Percentiles rank a stretch among this genome's conserved stretches.
Evolutionary conservation across 805 yeast species (phyloP).

Genomic region (Candida oleophila): DNA sequence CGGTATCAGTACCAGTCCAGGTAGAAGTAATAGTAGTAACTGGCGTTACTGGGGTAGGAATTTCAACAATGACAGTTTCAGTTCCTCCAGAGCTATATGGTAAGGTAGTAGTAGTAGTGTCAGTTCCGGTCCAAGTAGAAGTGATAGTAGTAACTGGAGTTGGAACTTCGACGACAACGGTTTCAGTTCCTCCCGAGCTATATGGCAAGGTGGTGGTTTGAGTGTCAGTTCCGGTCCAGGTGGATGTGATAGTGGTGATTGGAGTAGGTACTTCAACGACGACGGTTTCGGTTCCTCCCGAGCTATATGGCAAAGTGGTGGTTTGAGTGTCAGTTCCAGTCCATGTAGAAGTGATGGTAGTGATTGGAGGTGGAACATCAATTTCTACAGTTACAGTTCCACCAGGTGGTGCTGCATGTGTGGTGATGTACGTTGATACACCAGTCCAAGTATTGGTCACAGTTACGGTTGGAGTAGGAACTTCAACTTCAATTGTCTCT

Average conservation of each 20-base stretch:
- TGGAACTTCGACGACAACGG: slow-evolving; percentile 6
- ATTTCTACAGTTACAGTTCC: slow-evolving; percentile 6
- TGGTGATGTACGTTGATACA: neutral
- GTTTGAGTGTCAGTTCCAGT: slow-evolving; percentile 8
- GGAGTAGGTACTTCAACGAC: neutral
- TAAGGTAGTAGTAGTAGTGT: slow-evolving; percentile 3
- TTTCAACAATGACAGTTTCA: slow-evolving; percentile 11
- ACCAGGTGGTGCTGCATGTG: slow-evolving; percentile 1
- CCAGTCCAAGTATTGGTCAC: neutral
- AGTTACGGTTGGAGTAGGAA: slow-evolving; percentile 3
- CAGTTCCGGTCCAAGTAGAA: slow-evolving; percentile 8
- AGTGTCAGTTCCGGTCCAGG: slow-evolving; percentile 15
- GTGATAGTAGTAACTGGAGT: slow-evolving; percentile 15
- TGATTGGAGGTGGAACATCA: slow-evolving; percentile 4
- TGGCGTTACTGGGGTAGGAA: slow-evolving; percentile 14
- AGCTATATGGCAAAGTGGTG: neutral
- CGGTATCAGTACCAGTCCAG: slow-evolving; percentile 12
- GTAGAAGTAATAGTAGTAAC: slow-evolving; percentile 9
- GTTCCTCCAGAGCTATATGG: slow-evolving; percentile 11
- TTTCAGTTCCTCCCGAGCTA: slow-evolving; percentile 7
- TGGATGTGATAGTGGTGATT: slow-evolving; percentile 6
- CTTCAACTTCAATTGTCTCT: slow-evolving; percentile 11
- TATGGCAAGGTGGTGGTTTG: slow-evolving; percentile 7
- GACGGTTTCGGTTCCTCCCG: slow-evolving; percentile 1
- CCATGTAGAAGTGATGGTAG: slow-evolving; percentile 2